Evolutionary conservation across 768 basidiomycete genomes (phyloP).

Genomic region (Boletus fagicola): DNA sequence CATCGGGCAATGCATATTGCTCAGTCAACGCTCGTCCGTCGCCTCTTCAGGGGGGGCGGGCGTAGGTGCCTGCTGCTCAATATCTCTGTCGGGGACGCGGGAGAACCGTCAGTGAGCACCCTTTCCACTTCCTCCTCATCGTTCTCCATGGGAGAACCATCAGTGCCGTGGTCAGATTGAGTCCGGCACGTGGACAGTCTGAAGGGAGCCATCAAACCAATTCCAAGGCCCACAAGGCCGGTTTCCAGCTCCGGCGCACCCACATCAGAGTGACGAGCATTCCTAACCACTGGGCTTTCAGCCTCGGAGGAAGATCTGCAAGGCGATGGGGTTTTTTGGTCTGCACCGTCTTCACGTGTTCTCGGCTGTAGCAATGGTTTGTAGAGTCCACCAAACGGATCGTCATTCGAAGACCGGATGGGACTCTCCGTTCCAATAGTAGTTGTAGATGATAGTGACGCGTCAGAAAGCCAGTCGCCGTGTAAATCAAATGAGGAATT

Average conservation of each 20-base stretch:
- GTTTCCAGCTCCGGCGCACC: conserved; percentile 33
- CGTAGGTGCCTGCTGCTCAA: conserved; percentile 22
- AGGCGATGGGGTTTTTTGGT: conserved; percentile 18
- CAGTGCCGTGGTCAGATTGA: conserved; percentile 14
- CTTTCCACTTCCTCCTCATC: conserved; percentile 38
- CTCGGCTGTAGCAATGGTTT: conserved; percentile 30
- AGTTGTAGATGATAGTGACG: conserved; percentile 27
- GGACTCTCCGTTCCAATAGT: conserved; percentile 26
- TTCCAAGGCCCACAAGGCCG: conserved; percentile 38
- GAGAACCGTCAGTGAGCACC: conserved; percentile 25
- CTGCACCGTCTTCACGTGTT: conserved; percentile 2
- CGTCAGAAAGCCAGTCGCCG: conserved; percentile 32
- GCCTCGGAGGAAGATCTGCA: conserved; percentile 27
- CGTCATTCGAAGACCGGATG: conserved; percentile 32
- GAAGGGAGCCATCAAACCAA: conserved; percentile 54
- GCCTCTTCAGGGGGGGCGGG: conserved; percentile 50
- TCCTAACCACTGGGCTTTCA: conserved; percentile 54
- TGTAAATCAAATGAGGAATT: conserved; percentile 24
- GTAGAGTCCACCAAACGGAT: conserved; percentile 50
- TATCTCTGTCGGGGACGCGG: conserved; percentile 23
- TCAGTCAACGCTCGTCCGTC: conserved; percentile 38
- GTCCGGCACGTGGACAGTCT: conserved; percentile 41
- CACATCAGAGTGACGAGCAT: conserved; percentile 22
- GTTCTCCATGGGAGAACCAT: conserved; percentile 18
- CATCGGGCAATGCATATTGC: conserved; percentile 13